Conservation (phyloP, 192 early-diverging fungal species). For the Helicostylum pulchrum region DNA sequence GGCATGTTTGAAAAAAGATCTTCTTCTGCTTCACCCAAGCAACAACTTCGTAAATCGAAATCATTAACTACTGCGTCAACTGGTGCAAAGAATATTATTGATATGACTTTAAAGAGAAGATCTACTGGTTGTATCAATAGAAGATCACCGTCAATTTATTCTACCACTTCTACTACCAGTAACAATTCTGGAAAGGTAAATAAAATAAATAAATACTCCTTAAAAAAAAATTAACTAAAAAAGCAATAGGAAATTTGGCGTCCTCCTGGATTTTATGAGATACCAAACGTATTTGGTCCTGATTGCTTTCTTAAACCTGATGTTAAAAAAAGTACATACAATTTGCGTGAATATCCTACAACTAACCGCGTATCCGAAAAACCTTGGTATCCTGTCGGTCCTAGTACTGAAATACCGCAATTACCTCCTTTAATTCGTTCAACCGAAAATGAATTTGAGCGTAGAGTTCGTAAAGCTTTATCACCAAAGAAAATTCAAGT, state of each 20-base stretch:
- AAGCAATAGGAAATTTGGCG: conserved; percentile 23
- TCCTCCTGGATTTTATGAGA: conserved; percentile 28
- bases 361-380: conserved; percentile 24
- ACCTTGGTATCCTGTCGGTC: conserved; percentile 31
- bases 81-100: conserved; percentile 1
- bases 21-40: conserved; percentile 6
- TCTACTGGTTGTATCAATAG: conserved; percentile 31
- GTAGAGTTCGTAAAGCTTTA: conserved; percentile 22
- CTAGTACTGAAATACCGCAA: conserved; percentile 27
- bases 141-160: conserved; percentile 15
- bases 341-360: not conserved
- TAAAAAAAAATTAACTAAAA: conserved; percentile 5
- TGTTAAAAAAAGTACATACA: conserved; percentile 7
- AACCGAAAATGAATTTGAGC: conserved; percentile 33
- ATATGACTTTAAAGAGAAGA: conserved; percentile 32
- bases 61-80: conserved; percentile 20
- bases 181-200: conserved; percentile 11
- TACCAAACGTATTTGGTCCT: conserved; percentile 24
- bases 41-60: conserved; percentile 30
- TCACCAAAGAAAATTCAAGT: conserved; percentile 21
- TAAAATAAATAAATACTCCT: not conserved
- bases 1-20: not conserved
- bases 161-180: conserved; percentile 8
- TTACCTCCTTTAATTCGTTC: conserved; percentile 30
- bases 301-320: conserved; percentile 33